Base-by-base conservation (phyloP, 1,139 yeast species). In the Protomyces pachydermus region DNA sequence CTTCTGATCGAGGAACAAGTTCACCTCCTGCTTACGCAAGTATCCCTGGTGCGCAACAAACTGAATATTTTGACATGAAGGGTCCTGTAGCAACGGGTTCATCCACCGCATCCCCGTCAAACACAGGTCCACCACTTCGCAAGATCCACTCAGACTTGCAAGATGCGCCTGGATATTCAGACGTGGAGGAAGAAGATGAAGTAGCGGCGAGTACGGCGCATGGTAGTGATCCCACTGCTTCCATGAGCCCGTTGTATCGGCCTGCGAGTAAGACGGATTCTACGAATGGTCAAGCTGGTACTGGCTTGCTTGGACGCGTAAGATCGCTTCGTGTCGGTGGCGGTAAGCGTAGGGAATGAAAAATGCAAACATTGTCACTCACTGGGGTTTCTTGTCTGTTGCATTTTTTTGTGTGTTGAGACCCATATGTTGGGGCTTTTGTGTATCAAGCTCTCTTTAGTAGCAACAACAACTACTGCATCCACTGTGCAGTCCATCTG, bases 301-400 rank as follows among this genome's bases (percentile, higher is more conserved):
- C 10, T n/a, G 28, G 50, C 14, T 51, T 60, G 20, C 37, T 60
- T 37, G 54, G 54, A 42, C 58, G 64, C 9, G 64, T 60, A 1
- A 34, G 39, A n/a, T 54, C 60, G n/a, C 38, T 60, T 12, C 58
- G 64, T 14, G 64, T 60, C 8, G 51, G 64, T 35, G 53, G 63
- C n/a, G 54, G 45, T 16, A 54, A 38, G 54, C 39, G 60, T 18
- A 20, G 28, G 23, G 62, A 58, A 20, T 57, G 34, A 23, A 9
- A 12, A 37, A 12, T 9, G 42, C 42, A 4, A 9, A 2, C 42
- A 14, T 37, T 37, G 42, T 35, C 14, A 14, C 39, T 10, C 39
- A 35, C 39, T 20, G 23, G 23, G 23, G 23, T 20, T 20, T 20
- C 23, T 20, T 28, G 32, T 28, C 32, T 28, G 32, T 28, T 28